Percentiles rank a stretch among this genome's conserved stretches.
Evolutionary conservation across 805 yeast genomes (phyloP).

Genomic region (Komagataella phaffii): DNA sequence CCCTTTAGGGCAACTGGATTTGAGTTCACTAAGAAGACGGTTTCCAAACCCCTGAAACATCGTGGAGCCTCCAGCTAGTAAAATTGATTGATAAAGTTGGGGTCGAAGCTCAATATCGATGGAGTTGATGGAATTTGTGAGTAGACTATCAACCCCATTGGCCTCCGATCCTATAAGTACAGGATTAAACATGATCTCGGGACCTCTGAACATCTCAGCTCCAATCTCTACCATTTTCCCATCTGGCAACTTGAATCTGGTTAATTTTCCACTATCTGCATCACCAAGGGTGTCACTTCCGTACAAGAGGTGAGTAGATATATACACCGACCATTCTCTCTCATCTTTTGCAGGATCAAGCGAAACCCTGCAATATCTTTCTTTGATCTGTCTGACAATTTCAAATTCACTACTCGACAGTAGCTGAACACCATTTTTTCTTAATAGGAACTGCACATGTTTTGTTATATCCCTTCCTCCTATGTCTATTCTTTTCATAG

Average conservation of each 20-base stretch:
- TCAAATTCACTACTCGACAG: constrained; percentile 72
- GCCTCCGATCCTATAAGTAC: constrained; percentile 66
- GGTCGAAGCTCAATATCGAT: constrained; percentile 73
- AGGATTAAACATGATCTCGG: constrained; percentile 79
- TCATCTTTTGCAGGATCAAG: constrained; percentile 20
- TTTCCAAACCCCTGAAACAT: constrained; percentile 69
- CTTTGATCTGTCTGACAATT: constrained; percentile 68
- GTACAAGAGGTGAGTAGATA: constrained; percentile 1
- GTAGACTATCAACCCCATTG: constrained; percentile 51
- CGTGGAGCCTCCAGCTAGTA: constrained; percentile 81
- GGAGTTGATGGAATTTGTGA: constrained; percentile 48
- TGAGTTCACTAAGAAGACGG: constrained; percentile 56
- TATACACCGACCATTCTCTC: constrained; percentile 4
- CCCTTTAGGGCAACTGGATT: constrained; percentile 24
- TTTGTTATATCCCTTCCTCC: constrained; percentile 85
- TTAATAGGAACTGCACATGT: constrained; percentile 51
- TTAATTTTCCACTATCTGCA: constrained; percentile 4
- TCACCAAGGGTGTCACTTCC: constrained; percentile 2
- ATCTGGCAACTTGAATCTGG: constrained; percentile 61
- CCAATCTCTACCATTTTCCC: constrained; percentile 60
- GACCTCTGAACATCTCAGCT: constrained; percentile 53
- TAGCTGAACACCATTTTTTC: constrained; percentile 53
- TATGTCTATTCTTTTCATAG: constrained; percentile 61
- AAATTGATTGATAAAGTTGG: constrained; percentile 52
- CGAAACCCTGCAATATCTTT: constrained; percentile 55